Base-by-base conservation (phyloP, 352 stramenopile species). In the Pythium angustatum region DNA sequence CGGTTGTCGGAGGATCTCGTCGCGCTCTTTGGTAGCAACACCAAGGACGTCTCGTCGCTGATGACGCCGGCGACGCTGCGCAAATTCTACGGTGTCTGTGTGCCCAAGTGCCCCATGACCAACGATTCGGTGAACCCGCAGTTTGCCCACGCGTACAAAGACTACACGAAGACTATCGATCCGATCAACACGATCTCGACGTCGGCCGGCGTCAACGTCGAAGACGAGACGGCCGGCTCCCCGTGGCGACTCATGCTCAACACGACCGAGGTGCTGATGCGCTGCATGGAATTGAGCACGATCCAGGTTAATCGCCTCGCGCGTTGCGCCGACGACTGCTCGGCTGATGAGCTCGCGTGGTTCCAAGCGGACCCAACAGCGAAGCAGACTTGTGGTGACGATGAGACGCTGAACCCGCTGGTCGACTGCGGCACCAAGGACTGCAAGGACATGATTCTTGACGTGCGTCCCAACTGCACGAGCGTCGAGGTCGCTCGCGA, bases 301-400 rank as follows among this genome's bases (percentile, higher is more conserved):
- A 75, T 87, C 59, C 58, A 81, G 33, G 58, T 83, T 24, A 69
- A 64, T 7, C 56, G 79, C 44, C 68, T 31, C 31, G 80, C 78
- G 33, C 80, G 82, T 3, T 93, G 84, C 27, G 58, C 83, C 1
- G 84, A 93, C 62, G 81, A 88, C 70, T 93, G 82, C 64, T 69
- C 71, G 24, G 62, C 69, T 3, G 52, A 76, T 3, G 83, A 91
- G 30, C 43, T 68, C 0, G 56, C 55, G 1, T 75, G 72, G 40
- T 90, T 76, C 56, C 31, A 67, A 0, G 43, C 68, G 3, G 52
- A 60, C 19, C 69, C 38, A 17, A 60, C 64, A 26, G 71, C 66
- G 4, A 72, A 72, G 14, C 40, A 59, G 34, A 74, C 71, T 0
- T 91, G 82, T 44, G 79, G 81, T 1, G 48, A 64, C 2, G 69